Base-by-base conservation (phyloP, 73 alveolate species). In the Tetrahymena borealis region DNA sequence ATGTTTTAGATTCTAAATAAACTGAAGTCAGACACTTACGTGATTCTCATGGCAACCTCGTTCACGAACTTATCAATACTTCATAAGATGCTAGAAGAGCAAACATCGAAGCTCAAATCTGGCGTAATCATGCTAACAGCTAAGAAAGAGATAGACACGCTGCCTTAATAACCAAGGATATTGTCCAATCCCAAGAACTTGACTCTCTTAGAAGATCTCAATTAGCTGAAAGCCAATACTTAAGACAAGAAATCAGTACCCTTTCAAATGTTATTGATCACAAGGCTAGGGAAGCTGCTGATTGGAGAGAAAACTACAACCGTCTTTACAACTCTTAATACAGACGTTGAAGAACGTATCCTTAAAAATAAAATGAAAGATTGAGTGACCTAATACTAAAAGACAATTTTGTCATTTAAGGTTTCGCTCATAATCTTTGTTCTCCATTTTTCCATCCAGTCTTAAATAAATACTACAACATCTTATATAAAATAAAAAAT, bases 271-370 rank as follows among this genome's bases (percentile, higher is more conserved):
- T 60, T 20, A 60, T 60, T 60, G 85, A 60, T 35, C 85, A 60
- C 9, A 60, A 60, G 85, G 85, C 85, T 20, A 60, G 85, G 13
- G 85, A 60, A 60, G 85, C 85, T 1, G 85, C 85, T 60, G 35
- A 60, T 28, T 60, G 85, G 85, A 60, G 85, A 60, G 85, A 60
- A 60, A 60, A 60, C 85, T 60, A 60, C 85, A 60, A 60, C 85
- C 85, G 85, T 60, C 85, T 60, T 35, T 60, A 60, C 85, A 60
- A 60, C 28, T 60, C 85, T 28, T 35, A 60, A 60, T 60, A 60
- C 85, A 60, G 38, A 60, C 85, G 85, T 60, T 60, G 85, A 60
- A 60, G 85, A 60, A 35, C 85, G n/a, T 3, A 60, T 15, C 20
- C 18, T 24, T 24, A 0, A 20, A 60, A 18, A 40, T 2, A 13